A percentile compares a stretch with the other conserved stretches of the same genome.
Evolutionary conservation across 352 stramenopile genomes (phyloP).

Genomic region (Pythium vanterpoolii): DNA sequence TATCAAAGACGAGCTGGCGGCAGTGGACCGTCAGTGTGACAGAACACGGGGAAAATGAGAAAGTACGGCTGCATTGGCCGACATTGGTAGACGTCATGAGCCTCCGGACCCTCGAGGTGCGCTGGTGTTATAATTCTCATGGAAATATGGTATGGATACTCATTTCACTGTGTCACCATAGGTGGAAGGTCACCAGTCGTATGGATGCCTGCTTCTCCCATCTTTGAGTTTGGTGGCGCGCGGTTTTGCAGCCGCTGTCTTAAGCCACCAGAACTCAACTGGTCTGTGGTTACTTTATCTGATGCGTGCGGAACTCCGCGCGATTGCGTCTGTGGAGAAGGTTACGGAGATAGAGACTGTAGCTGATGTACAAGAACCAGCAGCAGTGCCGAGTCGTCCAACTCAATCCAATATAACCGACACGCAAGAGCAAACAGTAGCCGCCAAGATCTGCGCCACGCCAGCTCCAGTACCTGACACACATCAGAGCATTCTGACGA

Average conservation of each 20-base stretch:
- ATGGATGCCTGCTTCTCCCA: background rate
- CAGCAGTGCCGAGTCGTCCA: background rate
- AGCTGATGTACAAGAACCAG: background rate
- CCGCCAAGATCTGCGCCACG: background rate
- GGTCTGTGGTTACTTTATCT: background rate
- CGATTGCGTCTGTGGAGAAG: background rate
- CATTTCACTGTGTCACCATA: background rate
- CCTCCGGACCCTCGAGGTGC: background rate
- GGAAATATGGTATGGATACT: background rate
- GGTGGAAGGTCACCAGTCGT: background rate
- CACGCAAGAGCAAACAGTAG: background rate
- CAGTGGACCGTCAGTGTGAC: background rate
- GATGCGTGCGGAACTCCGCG: background rate
- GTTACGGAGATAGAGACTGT: background rate
- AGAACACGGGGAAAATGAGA: background rate
- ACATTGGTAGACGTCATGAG: constrained; percentile 8
- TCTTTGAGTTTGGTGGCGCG: background rate
- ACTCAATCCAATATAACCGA: background rate
- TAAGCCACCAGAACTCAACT: background rate
- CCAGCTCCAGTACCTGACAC: background rate
- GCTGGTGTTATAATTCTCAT: background rate
- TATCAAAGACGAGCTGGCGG: constrained; percentile 2
- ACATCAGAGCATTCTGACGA: background rate
- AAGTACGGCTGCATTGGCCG: constrained; percentile 2
- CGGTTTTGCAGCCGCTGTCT: background rate